These are phyloP conservation scores for Quercus alba DNA, from an alignment of 306 rosid species.

Conservation along the genomic window DNA sequence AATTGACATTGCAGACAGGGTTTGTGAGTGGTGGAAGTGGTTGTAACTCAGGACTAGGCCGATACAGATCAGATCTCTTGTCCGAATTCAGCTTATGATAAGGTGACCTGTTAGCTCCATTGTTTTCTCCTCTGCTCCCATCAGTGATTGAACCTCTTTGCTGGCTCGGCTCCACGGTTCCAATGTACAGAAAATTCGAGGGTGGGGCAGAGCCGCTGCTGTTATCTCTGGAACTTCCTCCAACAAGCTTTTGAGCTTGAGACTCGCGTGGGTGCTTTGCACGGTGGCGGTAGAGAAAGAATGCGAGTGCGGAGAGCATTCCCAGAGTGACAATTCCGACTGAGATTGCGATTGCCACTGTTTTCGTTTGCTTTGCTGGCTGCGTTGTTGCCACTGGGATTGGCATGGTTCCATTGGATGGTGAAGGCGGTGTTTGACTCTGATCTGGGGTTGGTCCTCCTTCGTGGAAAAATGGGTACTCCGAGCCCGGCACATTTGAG, in stretches of 20 bases:
- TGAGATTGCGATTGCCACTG: conserved; percentile 76
- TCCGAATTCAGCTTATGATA: conserved; percentile 66
- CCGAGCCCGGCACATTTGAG: conserved; percentile 25
- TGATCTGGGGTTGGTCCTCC: conserved; percentile 52
- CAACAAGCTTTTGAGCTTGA: conserved; percentile 53
- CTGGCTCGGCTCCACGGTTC: conserved; percentile 74
- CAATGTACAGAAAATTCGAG: conserved; percentile 78
- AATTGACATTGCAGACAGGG: conserved; percentile 30
- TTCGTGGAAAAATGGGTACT: conserved; percentile 78
- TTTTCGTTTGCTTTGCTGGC: conserved; percentile 68
- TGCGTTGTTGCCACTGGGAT: conserved; percentile 66
- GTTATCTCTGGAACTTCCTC: conserved; percentile 27
- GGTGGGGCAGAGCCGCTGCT: conserved; percentile 45
- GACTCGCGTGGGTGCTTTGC: conserved; percentile 55
- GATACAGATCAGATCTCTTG: conserved; percentile 79
- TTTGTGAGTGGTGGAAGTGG: conserved; percentile 76
- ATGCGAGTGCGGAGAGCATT: conserved; percentile 88
- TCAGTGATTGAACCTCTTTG: conserved; percentile 19
- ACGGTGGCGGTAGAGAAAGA: conserved; percentile 80
- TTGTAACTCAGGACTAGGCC: conserved; percentile 94
- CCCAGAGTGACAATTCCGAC: conserved; percentile 91
- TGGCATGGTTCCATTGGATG: conserved; percentile 40
- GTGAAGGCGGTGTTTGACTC: conserved; percentile 41
- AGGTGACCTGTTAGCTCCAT: conserved; percentile 52
- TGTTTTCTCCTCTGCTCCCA: conserved; percentile 4